Evolutionary conservation across 495 filamentous ascomycete genomes (phyloP).

Genomic region (Penicillium coprophilum): DNA sequence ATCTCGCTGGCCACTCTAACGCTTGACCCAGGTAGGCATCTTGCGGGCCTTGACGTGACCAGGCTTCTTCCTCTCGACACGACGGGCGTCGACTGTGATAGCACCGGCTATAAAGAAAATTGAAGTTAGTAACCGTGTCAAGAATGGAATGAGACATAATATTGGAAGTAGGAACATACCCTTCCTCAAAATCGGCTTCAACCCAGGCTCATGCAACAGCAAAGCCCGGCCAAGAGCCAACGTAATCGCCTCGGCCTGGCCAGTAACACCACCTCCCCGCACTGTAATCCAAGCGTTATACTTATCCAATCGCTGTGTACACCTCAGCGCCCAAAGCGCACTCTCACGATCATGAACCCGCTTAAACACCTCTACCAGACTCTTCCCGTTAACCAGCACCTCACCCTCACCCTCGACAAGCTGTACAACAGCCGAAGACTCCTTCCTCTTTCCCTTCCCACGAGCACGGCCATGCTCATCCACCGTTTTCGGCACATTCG

Average conservation of each 20-base stretch:
- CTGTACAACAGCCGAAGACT: constrained; percentile 75
- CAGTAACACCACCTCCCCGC: constrained; percentile 83
- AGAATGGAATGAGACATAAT: constrained; percentile 8
- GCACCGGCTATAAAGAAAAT: constrained; percentile 67
- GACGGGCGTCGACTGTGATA: constrained; percentile 86
- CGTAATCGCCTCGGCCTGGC: constrained; percentile 93
- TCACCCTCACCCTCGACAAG: constrained; percentile 91
- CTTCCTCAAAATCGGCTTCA: constrained; percentile 85
- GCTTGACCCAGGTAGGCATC: constrained; percentile 97
- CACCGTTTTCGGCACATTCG: constrained; percentile 54
- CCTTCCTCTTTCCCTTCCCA: constrained; percentile 81
- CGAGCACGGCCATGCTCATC: constrained; percentile 74
- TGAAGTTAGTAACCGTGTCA: constrained; percentile 22
- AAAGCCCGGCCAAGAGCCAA: constrained; percentile 88
- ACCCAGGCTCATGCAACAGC: constrained; percentile 80
- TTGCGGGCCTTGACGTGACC: constrained; percentile 95
- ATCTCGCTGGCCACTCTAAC: constrained; percentile 29
- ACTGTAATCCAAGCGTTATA: constrained; percentile 94
- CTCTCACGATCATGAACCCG: constrained; percentile 93
- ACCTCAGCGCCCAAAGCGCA: constrained; percentile 83
- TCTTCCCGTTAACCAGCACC: constrained; percentile 85
- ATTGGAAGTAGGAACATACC: constrained; percentile 59
- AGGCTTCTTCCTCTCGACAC: constrained; percentile 97
- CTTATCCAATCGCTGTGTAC: constrained; percentile 82
- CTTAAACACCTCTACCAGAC: constrained; percentile 72